phyloP scores from a whole-genome alignment of 2,329 filamentous ascomycete species.

The Botryotinia convoluta region DNA sequence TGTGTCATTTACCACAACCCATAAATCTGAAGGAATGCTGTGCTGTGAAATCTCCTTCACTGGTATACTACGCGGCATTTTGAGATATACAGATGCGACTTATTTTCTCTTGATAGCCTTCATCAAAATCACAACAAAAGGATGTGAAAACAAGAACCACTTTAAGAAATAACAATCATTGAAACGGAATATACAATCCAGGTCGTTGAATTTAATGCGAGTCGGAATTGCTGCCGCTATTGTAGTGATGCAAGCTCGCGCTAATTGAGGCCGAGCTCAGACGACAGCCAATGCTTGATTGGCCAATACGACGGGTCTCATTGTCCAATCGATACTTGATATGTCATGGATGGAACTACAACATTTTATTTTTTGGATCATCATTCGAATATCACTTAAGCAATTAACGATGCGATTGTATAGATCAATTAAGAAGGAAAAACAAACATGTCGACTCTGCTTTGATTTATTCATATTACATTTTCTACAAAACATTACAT shows the following conservation, averaged over 20 bases:
- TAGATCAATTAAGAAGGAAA: neutral
- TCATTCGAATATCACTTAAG: neutral
- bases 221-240: neutral
- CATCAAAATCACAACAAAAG: neutral
- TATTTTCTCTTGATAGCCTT: neutral
- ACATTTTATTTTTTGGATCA: neutral
- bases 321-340: neutral
- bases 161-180: neutral
- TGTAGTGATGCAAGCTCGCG: neutral
- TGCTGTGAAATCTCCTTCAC: conserved; percentile 48
- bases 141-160: neutral
- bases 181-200: neutral
- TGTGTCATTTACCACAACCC: conserved; percentile 66
- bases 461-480: neutral
- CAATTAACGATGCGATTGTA: no score
- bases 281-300: neutral
- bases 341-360: neutral
- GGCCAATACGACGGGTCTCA: neutral
- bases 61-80: conserved; percentile 38
- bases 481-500: neutral
- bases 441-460: neutral
- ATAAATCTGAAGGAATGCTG: conserved; percentile 51
- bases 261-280: conserved; percentile 16
- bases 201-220: neutral
- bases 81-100: neutral